A percentile compares a stretch with the other conserved stretches of the same genome.
phyloP scores from a whole-genome alignment of 306 rosid species.

The Acacia melanoxylon region DNA sequence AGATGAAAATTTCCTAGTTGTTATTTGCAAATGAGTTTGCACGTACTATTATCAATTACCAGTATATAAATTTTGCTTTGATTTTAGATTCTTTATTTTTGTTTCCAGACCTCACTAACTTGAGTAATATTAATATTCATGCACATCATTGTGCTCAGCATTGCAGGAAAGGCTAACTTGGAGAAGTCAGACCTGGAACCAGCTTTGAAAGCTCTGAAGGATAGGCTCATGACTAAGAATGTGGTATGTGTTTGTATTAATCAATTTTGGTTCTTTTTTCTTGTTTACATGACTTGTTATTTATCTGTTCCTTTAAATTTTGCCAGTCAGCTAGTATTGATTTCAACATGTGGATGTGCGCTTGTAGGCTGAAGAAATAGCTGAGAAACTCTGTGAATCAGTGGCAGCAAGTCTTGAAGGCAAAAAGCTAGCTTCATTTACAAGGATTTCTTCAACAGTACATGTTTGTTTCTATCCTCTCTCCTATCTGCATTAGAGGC shows the following conservation, averaged over 20 bases:
- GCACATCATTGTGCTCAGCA: conserved; percentile 50
- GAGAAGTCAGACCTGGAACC: conserved; percentile 94
- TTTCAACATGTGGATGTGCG: conserved; percentile 19
- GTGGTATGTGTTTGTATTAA: conserved; percentile 63
- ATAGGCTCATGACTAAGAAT: conserved; percentile 98
- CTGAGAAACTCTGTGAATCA: conserved; percentile 96
- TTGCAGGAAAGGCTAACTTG: conserved; percentile 95
- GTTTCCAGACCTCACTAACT: conserved; percentile 1
- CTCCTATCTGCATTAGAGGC: neutral
- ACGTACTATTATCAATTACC: neutral
- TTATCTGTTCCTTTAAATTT: conserved; percentile 2
- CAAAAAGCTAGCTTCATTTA: conserved; percentile 87
- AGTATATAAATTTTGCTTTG: neutral
- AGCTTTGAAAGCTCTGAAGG: conserved; percentile 93
- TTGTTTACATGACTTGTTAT: conserved; percentile 12
- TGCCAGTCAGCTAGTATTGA: conserved; percentile 20
- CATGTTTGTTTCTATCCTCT: conserved; percentile 60
- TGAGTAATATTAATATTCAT: conserved; percentile 22
- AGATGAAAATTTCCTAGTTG: conserved; percentile 4
- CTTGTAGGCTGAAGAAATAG: conserved; percentile 94
- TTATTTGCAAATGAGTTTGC: conserved; percentile 9
- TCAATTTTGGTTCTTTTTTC: neutral
- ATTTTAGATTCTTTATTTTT: conserved; percentile 1
- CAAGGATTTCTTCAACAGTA: conserved; percentile 93
- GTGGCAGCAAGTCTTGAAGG: conserved; percentile 99